These are phyloP conservation scores for Globisporangium yorkense DNA, from an alignment of 352 stramenopile genomes.

Conservation along the genomic window DNA sequence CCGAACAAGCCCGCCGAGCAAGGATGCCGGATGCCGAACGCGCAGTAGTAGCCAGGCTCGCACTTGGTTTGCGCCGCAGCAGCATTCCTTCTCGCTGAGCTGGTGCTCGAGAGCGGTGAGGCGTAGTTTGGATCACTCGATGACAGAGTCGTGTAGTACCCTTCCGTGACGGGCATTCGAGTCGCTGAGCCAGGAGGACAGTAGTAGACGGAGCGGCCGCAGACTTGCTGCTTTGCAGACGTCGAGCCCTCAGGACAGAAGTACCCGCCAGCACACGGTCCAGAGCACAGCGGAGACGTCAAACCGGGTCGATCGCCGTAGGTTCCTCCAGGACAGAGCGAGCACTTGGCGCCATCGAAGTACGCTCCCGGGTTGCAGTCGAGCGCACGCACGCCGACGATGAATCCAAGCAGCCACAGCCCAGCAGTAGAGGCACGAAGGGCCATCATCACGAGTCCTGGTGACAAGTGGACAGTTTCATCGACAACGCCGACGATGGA, in stretches of 20 bases:
- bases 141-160: slow-evolving; percentile 55
- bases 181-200: slow-evolving; percentile 43
- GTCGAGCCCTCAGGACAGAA: slow-evolving; percentile 63
- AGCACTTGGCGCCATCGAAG: slow-evolving; percentile 34
- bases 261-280: slow-evolving; percentile 34
- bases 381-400: slow-evolving; percentile 10
- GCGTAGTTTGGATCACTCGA: slow-evolving; percentile 1
- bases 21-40: slow-evolving; percentile 40
- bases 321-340: slow-evolving; percentile 38
- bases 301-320: slow-evolving; percentile 40
- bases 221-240: slow-evolving; percentile 34
- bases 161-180: slow-evolving; percentile 29
- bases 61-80: slow-evolving; percentile 20
- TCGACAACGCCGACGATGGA: not conserved
- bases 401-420: not conserved
- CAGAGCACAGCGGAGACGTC: slow-evolving; percentile 34
- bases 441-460: not conserved
- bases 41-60: slow-evolving; percentile 62
- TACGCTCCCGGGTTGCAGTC: slow-evolving; percentile 41
- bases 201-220: slow-evolving; percentile 48
- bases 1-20: slow-evolving; percentile 53
- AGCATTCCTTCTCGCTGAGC: not conserved
- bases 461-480: no score
- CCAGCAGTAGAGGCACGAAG: not conserved
- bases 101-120: not conserved